A percentile compares a stretch with the other conserved stretches of the same genome.
These are phyloP conservation scores for Boletus fagicola DNA, from an alignment of 768 basidiomycete species.

Conservation along the genomic window DNA sequence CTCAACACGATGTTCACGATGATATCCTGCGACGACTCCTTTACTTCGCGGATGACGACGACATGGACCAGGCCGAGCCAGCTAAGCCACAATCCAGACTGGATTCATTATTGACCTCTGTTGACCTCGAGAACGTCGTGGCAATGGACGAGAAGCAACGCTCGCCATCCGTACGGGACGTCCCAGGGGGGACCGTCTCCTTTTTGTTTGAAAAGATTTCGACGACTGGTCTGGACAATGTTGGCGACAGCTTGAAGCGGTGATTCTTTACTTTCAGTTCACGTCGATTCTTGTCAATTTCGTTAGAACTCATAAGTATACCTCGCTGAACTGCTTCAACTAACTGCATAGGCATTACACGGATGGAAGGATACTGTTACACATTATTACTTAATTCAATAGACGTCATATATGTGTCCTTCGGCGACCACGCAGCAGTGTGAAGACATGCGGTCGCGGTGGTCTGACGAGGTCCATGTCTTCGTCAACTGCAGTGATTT, in stretches of 20 bases:
- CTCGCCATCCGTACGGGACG: slow-evolving; percentile 42
- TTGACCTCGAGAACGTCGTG: slow-evolving; percentile 47
- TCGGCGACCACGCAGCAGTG: slow-evolving; percentile 12
- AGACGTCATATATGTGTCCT: slow-evolving; percentile 5
- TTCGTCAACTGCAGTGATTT: slow-evolving; percentile 23
- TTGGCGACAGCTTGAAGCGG: slow-evolving; percentile 1
- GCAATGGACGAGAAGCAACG: slow-evolving; percentile 35
- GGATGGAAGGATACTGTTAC: slow-evolving; percentile 1
- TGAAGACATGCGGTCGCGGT: slow-evolving; percentile 3
- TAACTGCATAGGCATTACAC: slow-evolving; percentile 5
- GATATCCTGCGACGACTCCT: slow-evolving; percentile 56
- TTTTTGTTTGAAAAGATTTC: slow-evolving; percentile 72
- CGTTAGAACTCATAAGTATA: background rate
- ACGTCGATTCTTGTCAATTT: background rate
- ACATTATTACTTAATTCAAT: slow-evolving; percentile 4
- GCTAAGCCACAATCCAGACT: slow-evolving; percentile 26
- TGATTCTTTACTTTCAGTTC: background rate
- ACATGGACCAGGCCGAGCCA: slow-evolving; percentile 7
- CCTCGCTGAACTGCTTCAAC: background rate
- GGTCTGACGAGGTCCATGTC: slow-evolving; percentile 15
- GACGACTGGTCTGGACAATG: slow-evolving; percentile 10
- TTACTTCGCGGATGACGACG: slow-evolving; percentile 18
- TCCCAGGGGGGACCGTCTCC: slow-evolving; percentile 67
- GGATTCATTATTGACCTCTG: slow-evolving; percentile 38
- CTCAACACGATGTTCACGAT: slow-evolving; percentile 58